Evolutionary conservation across 2,329 filamentous ascomycete genomes (phyloP).

Genomic region (Fonsecaea pugnacius): DNA sequence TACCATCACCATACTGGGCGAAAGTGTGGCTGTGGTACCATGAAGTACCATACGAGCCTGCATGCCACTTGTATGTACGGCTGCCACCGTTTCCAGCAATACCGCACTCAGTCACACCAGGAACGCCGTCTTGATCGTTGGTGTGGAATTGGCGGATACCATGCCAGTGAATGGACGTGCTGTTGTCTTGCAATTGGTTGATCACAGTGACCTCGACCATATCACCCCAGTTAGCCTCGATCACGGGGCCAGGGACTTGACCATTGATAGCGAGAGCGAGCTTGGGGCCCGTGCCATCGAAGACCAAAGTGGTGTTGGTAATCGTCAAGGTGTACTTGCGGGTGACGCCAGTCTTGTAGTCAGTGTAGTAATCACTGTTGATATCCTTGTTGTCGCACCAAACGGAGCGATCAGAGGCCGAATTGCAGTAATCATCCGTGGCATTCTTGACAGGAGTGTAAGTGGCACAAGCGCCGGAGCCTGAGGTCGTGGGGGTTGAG

Average conservation of each 20-base stretch:
- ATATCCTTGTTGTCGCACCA: conserved; percentile 31
- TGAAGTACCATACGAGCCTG: conserved; percentile 57
- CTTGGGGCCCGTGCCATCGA: conserved; percentile 43
- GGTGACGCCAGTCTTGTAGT: conserved; percentile 29
- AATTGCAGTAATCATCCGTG: conserved; percentile 32
- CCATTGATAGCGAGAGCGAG: conserved; percentile 70
- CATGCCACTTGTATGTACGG: conserved; percentile 63
- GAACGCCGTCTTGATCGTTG: conserved; percentile 63
- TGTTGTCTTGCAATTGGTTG: conserved; percentile 60
- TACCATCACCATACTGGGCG: conserved; percentile 39
- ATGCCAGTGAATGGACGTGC: conserved; percentile 58
- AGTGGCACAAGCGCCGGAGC: conserved; percentile 15
- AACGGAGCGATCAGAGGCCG: conserved; percentile 29
- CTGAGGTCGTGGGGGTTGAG: conserved; percentile 5
- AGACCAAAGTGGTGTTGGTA: conserved; percentile 33
- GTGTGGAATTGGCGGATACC: conserved; percentile 59
- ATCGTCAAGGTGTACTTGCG: conserved; percentile 32
- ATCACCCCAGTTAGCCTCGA: conserved; percentile 69
- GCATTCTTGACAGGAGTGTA: conserved; percentile 21
- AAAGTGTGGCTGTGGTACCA: conserved; percentile 67
- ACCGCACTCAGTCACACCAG: conserved; percentile 57
- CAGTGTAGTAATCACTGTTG: conserved; percentile 27
- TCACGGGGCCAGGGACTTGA: conserved; percentile 68
- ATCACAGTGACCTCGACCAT: conserved; percentile 58
- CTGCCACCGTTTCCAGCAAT: conserved; percentile 55